Evolutionary conservation across 768 basidiomycete genomes (phyloP).

Genomic region (Podaxis sp.): DNA sequence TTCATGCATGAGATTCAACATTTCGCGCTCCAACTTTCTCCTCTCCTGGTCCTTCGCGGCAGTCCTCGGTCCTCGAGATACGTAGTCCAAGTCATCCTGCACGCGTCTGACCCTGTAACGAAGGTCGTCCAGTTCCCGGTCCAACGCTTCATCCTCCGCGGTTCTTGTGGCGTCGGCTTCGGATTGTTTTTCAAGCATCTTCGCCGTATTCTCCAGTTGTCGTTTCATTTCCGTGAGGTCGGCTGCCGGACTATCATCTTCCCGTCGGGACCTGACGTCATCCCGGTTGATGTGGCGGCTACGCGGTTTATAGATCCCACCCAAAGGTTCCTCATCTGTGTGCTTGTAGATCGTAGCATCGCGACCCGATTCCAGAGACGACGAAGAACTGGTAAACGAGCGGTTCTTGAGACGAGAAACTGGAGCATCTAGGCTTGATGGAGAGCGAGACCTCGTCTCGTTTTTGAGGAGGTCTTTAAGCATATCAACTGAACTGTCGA

Average conservation of each 20-base stretch:
- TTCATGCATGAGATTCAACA: slow-evolving; percentile 85
- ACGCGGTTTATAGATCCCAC: slow-evolving; percentile 75
- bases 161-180: slow-evolving; percentile 63
- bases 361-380: slow-evolving; percentile 56
- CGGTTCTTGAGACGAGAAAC: slow-evolving; percentile 67
- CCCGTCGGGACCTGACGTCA: slow-evolving; percentile 71
- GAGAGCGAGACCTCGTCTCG: slow-evolving; percentile 76
- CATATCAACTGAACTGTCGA: slow-evolving; percentile 87
- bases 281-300: slow-evolving; percentile 85
- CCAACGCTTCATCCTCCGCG: slow-evolving; percentile 87
- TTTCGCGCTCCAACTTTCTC: slow-evolving; percentile 83
- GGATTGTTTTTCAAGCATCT: slow-evolving; percentile 73
- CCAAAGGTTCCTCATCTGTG: slow-evolving; percentile 52
- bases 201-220: slow-evolving; percentile 74
- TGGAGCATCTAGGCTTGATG: slow-evolving; percentile 49
- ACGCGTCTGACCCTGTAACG: slow-evolving; percentile 82
- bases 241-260: slow-evolving; percentile 57
- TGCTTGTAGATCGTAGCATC: slow-evolving; percentile 96
- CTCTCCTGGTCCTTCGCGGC: slow-evolving; percentile 81
- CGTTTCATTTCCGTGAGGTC: slow-evolving; percentile 89
- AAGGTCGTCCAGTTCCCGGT: slow-evolving; percentile 85
- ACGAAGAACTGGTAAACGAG: slow-evolving; percentile 60
- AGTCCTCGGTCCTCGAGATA: slow-evolving; percentile 71
- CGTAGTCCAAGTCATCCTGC: slow-evolving; percentile 90
- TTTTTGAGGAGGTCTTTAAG: slow-evolving; percentile 85